Conservation (phyloP, 2,329 filamentous ascomycete species). For the Emydomyces testavorans region DNA sequence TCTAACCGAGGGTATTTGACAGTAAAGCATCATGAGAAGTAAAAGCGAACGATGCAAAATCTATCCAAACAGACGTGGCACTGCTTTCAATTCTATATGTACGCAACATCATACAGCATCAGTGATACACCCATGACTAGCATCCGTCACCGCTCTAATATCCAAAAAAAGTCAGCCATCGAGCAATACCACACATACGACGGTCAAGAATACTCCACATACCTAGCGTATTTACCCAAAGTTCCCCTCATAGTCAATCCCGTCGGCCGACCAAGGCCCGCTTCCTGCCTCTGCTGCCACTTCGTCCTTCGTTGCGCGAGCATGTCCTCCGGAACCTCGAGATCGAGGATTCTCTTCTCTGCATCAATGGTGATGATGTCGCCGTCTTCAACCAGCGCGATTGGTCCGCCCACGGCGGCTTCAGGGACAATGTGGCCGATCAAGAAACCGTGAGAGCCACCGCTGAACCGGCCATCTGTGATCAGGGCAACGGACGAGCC, state of each 20-base stretch:
- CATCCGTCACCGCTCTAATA: constrained; percentile 33
- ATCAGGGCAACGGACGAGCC: constrained; percentile 59
- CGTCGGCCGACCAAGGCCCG: constrained; percentile 39
- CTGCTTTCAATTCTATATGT: not conserved
- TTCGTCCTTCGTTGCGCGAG: constrained; percentile 45
- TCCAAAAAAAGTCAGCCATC: not conserved
- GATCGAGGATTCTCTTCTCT: constrained; percentile 35
- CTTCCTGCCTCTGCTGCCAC: constrained; percentile 44
- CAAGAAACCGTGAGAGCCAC: constrained; percentile 44
- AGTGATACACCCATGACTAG: constrained; percentile 40
- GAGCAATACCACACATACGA: not conserved
- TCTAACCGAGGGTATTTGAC: not conserved
- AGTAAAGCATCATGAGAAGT: too few relatives aligned
- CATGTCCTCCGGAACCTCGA: constrained; percentile 43
- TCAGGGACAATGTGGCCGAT: constrained; percentile 63
- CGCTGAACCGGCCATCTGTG: constrained; percentile 69
- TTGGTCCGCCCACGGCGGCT: constrained; percentile 76
- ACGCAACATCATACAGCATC: constrained; percentile 21
- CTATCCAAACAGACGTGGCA: too few relatives aligned
- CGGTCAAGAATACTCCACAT: constrained; percentile 15
- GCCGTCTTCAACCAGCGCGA: constrained; percentile 68
- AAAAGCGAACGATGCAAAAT: too few relatives aligned
- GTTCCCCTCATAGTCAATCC: constrained; percentile 51
- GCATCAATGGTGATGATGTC: constrained; percentile 82
- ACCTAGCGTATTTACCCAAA: constrained; percentile 56